phyloP scores from a whole-genome alignment of 495 filamentous ascomycete genomes.

The Trichoderma gamsii region DNA sequence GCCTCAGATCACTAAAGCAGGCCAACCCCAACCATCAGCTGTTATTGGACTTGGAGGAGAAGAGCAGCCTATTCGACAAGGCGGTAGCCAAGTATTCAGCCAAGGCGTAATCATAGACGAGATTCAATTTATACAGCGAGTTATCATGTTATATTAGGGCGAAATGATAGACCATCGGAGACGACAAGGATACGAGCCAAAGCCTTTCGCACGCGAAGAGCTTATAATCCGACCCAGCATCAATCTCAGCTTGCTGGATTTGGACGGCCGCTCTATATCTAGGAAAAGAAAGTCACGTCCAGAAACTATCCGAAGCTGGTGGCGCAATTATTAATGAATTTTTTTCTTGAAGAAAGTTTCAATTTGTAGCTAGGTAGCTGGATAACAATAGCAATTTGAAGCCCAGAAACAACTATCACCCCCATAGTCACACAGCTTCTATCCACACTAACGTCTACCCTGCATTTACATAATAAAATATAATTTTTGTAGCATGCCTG shows the following conservation, averaged over 20 bases:
- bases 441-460: not conserved
- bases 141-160: not conserved
- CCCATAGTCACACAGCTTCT: not conserved
- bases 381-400: not conserved
- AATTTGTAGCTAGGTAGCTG: not conserved
- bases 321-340: too few relatives aligned
- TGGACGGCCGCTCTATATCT: too few relatives aligned
- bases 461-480: not conserved
- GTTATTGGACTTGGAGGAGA: slow-evolving; percentile 64
- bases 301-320: too few relatives aligned
- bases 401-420: not conserved
- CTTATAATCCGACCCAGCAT: not conserved
- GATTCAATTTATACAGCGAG: not conserved
- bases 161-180: not conserved
- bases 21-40: slow-evolving; percentile 57
- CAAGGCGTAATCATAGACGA: slow-evolving; percentile 55
- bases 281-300: too few relatives aligned
- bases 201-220: not conserved
- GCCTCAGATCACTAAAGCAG: slow-evolving; percentile 50
- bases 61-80: slow-evolving; percentile 71
- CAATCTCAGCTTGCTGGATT: not conserved
- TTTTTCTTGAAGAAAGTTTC: too few relatives aligned
- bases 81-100: slow-evolving; percentile 72
- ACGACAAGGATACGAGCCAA: not conserved
- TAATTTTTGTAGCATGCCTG: not conserved